phyloP scores from a whole-genome alignment of 2,329 filamentous ascomycete species.

The Byssochlamys sp. region DNA sequence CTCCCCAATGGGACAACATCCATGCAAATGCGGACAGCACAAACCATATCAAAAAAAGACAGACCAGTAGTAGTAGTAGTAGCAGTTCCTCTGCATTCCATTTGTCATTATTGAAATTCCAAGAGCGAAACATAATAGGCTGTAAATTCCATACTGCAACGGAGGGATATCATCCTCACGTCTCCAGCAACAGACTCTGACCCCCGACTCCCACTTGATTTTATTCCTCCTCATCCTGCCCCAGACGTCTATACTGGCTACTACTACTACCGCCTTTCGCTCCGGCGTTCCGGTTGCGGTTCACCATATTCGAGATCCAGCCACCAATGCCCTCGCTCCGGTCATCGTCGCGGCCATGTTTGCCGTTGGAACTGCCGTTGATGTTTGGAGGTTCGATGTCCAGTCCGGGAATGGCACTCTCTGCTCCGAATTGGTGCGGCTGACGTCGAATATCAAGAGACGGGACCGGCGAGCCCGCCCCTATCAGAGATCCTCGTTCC shows the following conservation, averaged over 20 bases:
- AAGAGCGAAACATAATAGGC: not conserved
- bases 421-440: constrained; percentile 43
- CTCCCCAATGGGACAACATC: too few species aligned
- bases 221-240: constrained; percentile 35
- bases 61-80: not conserved
- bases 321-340: constrained; percentile 52
- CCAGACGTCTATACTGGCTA: constrained; percentile 37
- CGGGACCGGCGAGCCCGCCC: constrained; percentile 66
- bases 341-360: constrained; percentile 34
- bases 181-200: not conserved
- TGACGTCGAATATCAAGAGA: constrained; percentile 59
- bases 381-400: constrained; percentile 70
- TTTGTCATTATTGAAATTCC: not conserved
- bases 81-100: not conserved
- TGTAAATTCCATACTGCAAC: not conserved
- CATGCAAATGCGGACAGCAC: too few species aligned
- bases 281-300: constrained; percentile 34
- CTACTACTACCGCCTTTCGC: constrained; percentile 31
- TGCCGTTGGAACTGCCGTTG: constrained; percentile 40
- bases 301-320: constrained; percentile 61
- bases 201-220: constrained; percentile 4
- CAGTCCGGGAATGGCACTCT: constrained; percentile 66
- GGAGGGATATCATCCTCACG: not conserved
- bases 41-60: too few species aligned
- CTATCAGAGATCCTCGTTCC: constrained; percentile 74